A percentile compares a stretch with the other conserved stretches of the same genome.
phyloP scores from a whole-genome alignment of 2,329 filamentous ascomycete genomes.

The Apiospora phragmitis region DNA sequence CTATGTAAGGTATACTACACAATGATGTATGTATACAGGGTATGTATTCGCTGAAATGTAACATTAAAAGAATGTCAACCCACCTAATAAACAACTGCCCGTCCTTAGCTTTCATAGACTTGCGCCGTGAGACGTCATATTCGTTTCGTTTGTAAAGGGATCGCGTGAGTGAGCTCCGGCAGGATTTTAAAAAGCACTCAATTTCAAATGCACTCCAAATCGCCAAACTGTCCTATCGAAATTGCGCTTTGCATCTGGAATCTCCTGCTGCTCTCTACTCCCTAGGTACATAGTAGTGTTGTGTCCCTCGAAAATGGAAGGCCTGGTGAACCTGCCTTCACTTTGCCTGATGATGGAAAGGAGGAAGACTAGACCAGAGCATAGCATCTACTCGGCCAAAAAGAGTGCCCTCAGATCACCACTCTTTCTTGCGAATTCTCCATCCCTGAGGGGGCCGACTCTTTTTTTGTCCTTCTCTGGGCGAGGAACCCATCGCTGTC shows the following conservation, averaged over 20 bases:
- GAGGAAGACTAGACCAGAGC: slow-evolving; percentile 1
- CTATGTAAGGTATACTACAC: background rate
- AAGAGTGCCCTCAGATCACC: background rate
- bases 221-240: slow-evolving; percentile 52
- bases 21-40: no score
- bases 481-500: slow-evolving; percentile 5
- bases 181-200: slow-evolving; percentile 19
- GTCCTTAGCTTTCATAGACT: background rate
- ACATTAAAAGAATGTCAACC: background rate
- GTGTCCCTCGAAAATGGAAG: background rate
- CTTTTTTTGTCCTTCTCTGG: background rate
- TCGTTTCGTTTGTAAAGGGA: background rate
- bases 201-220: slow-evolving; percentile 48
- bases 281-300: slow-evolving; percentile 21
- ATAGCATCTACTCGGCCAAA: background rate
- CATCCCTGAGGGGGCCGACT: background rate
- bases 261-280: slow-evolving; percentile 27
- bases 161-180: background rate
- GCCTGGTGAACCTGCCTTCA: slow-evolving; percentile 1
- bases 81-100: background rate
- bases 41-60: background rate
- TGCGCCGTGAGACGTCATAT: background rate
- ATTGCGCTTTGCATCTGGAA: slow-evolving; percentile 38
- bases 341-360: background rate
- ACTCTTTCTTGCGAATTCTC: background rate